Base-by-base conservation (phyloP, 2,329 filamentous ascomycete genomes). In the Neofusicoccum umdonicola region DNA sequence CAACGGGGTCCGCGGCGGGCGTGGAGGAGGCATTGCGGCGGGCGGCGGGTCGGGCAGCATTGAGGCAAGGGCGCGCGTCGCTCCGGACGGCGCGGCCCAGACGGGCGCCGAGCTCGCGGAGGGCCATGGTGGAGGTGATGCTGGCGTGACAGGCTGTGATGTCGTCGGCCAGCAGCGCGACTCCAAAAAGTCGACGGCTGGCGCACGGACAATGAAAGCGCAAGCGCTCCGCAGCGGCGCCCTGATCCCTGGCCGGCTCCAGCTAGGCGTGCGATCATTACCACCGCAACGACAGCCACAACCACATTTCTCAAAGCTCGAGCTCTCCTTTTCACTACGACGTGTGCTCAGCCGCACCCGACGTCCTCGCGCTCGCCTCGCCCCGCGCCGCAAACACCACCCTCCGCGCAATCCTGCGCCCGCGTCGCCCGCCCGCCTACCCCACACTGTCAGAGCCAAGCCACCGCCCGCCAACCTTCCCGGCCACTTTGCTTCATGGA, bases 11-110 rank as follows among this genome's bases (percentile, higher is more conserved):
- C 34, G 76, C 66, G 64, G 72, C 67, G 65, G 80, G 74, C 56
- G 79, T 72, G 62, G 79, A 74, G 61, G 82, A 83, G 73, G 76
- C 79, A 79, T 82, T 77, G 78, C 82, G 82, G 69, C 76, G 73
- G 65, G 69, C 74, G 54, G 67, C 63, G 19, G 73, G 71, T 22
- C 57, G 68, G 50, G 67, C 37, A 12, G 69, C 66, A 54, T 64
- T 62, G n/a, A 73, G 17, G 27, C 66, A 67, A 9, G 73, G 73
- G 31, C 74, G 66, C 34, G 67, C 66, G 45, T 72, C 68, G 65
- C 68, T 69, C 65, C 67, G 69, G 31, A 76, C 37, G 58, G 67
- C 71, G 17, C 69, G 67, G 4, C 70, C 71, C 8, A 72, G 68
- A 39, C 74, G 71, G 34, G 70, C 68, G 15, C 74, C 73, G 71